Evolutionary conservation across 73 alveolate genomes (phyloP), one percentile per base, ranked within the genome.

Genomic region (Stentor coeruleus): DNA sequence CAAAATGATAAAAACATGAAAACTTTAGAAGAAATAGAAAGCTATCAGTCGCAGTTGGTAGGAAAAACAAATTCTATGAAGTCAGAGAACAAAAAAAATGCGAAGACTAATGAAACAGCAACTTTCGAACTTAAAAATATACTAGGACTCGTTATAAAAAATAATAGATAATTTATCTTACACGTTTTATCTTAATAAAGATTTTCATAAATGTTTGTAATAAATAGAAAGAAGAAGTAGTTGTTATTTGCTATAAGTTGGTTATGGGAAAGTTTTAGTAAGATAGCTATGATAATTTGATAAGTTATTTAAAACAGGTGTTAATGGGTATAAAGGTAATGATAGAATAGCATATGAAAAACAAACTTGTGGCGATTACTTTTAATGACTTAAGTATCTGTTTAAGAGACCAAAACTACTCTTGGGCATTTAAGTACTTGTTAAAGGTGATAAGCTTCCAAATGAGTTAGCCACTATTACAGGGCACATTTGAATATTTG

Each of bases 401-500:
- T 57, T 20, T 20, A 57, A 57, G 73, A 57, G 28, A n/a, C 1
- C 35, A 31, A 57, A 57, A 57, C 73, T 31, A 57, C 73, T 20
- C 35, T 31, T n/a, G 28, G 2, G 73, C 73, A 20, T 57, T 57
- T 20, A 57, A 57, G 15, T 57, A 57, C 28, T 31, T 57, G 0
- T 57, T 57, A n/a, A 57, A 57, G 28, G 73, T 31, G 28, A 31
- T 57, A 57, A 57, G 1, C 28, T 57, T 1, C 73, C 73, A 57
- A 57, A 57, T 57, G 73, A 57, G 28, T 57, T 57, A 20, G 73
- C 73, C 73, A 57, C 15, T 31, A 57, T 57, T 57, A 31, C 73
- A 20, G 73, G 73, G 15, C 73, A 20, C 73, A 57, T 57, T 57
- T 57, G 73, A 57, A 57, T 57, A 57, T 57, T 57, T 57, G 73